Conservation (phyloP, 2,329 filamentous ascomycete species). For the Raffaelea albimanens region DNA sequence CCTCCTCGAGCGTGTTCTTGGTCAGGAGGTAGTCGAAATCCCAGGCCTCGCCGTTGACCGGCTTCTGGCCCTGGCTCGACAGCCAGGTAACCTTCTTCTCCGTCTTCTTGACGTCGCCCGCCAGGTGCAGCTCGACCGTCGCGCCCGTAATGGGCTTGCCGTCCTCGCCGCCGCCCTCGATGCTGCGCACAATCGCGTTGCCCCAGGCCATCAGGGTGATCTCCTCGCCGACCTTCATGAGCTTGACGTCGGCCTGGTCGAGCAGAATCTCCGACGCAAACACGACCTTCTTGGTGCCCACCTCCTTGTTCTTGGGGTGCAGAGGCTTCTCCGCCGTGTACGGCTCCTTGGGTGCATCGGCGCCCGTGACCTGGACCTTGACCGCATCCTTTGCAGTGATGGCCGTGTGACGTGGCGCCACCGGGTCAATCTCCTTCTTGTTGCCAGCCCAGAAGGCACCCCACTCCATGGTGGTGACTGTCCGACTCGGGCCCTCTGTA, state of each 20-base stretch:
- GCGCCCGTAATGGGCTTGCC: slow-evolving; percentile 56
- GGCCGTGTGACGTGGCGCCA: slow-evolving; percentile 65
- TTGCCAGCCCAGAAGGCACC: slow-evolving; percentile 63
- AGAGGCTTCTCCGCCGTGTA: slow-evolving; percentile 69
- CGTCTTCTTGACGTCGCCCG: slow-evolving; percentile 89
- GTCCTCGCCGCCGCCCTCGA: slow-evolving; percentile 38
- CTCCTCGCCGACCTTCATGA: slow-evolving; percentile 77
- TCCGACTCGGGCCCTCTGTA: slow-evolving; percentile 63
- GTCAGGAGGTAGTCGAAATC: slow-evolving; percentile 94
- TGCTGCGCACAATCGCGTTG: slow-evolving; percentile 68
- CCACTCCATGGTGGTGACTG: slow-evolving; percentile 81
- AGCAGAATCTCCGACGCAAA: slow-evolving; percentile 69
- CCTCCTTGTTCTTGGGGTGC: slow-evolving; percentile 78
- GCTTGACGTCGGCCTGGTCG: slow-evolving; percentile 77
- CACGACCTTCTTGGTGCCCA: slow-evolving; percentile 78
- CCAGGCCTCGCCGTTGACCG: slow-evolving; percentile 76
- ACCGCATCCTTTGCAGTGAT: slow-evolving; percentile 64
- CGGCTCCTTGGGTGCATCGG: slow-evolving; percentile 53
- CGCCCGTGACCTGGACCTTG: slow-evolving; percentile 58
- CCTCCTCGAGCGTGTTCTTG: slow-evolving; percentile 87
- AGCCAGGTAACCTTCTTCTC: slow-evolving; percentile 97
- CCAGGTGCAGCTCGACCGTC: slow-evolving; percentile 78
- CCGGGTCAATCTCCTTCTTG: slow-evolving; percentile 74
- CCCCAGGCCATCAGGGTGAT: slow-evolving; percentile 97
- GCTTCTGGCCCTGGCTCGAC: slow-evolving; percentile 61